Base-by-base conservation (phyloP, 805 yeast genomes). In the Suhomyces sp. region DNA sequence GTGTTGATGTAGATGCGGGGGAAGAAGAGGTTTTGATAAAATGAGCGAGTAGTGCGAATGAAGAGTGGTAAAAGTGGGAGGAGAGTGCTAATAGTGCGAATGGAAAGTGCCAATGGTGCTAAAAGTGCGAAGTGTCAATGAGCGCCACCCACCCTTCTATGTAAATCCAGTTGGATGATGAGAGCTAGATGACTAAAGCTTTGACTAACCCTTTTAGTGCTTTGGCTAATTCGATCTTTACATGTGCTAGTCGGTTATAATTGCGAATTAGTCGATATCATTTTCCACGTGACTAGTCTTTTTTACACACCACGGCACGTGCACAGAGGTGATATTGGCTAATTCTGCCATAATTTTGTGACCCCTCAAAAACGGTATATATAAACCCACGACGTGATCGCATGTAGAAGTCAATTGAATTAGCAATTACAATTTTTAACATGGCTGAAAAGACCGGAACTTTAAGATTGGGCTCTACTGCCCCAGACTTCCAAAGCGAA, bases 401-500 rank as follows among this genome's bases (percentile, higher is more conserved):
- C 40, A 6, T 37, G 41, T 17, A 37, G 41, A 17, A 17, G 41
- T 37, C 22, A 37, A 37, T 37, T 19, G 41, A 17, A 8, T 8
- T 17, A 37, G 8, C 20, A 37, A 37, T 17, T 37, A n/a, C 20
- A 37, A 13, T 4, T 17, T 17, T 17, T 9, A 10, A 9, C 12
- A 27, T 27, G 31, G 31, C 21, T 17, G 17, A 37, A 17, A 37
- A n/a, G 41, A 10, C 44, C 17, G 29, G 44, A 21, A 64, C 74
- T 53, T 68, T 72, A 58, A 82, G 96, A 78, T 86, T 87, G 68
- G 96, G 96, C 50, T 82, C 92, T 43, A 73, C 74, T 49, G 97
- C 96, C 53, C 97, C 97, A 67, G 86, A 92, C 72, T 91, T 91
- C 80, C 76, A 78, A 56, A 93, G 96, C 53, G 83, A 82, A 58